Conservation (phyloP, 192 early-diverging fungal species). For the Coemansia sp. region DNA sequence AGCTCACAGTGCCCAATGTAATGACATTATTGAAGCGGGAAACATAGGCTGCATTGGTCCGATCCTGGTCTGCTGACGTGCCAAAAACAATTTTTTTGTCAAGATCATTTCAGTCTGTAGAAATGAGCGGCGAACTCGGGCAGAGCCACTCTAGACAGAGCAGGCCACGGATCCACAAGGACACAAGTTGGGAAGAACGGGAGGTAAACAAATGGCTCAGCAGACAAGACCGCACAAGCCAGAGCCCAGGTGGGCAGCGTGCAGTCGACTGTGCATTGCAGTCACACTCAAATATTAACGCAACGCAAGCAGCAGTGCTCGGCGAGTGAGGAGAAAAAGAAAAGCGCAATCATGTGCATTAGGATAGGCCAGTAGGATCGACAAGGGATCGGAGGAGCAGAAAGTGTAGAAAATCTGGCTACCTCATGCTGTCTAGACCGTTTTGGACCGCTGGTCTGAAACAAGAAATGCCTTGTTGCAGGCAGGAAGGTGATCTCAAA, state of each 20-base stretch:
- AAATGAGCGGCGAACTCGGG: not conserved
- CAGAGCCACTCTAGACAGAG: not conserved
- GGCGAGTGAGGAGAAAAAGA: not conserved
- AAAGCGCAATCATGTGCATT: constrained; percentile 9
- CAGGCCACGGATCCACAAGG: not conserved
- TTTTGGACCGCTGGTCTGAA: constrained; percentile 13
- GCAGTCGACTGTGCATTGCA: not conserved
- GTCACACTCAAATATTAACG: not conserved
- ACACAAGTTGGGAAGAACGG: not conserved
- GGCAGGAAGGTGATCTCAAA: constrained; percentile 5
- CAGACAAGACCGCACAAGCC: not conserved
- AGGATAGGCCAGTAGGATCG: not conserved
- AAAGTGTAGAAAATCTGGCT: not conserved
- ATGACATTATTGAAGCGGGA: not conserved
- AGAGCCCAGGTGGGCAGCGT: not conserved
- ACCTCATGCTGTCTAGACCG: constrained; percentile 3
- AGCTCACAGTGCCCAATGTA: not conserved
- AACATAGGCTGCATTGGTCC: no score
- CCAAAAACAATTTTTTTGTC: not conserved
- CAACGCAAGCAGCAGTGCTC: not conserved
- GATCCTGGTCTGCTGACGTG: not conserved
- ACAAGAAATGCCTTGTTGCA: constrained; percentile 1
- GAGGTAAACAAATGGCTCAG: not conserved
- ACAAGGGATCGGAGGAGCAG: constrained; percentile 4
- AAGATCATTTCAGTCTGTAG: not conserved